phyloP scores from a whole-genome alignment of 768 basidiomycete genomes.

The Podaxis sp. region DNA sequence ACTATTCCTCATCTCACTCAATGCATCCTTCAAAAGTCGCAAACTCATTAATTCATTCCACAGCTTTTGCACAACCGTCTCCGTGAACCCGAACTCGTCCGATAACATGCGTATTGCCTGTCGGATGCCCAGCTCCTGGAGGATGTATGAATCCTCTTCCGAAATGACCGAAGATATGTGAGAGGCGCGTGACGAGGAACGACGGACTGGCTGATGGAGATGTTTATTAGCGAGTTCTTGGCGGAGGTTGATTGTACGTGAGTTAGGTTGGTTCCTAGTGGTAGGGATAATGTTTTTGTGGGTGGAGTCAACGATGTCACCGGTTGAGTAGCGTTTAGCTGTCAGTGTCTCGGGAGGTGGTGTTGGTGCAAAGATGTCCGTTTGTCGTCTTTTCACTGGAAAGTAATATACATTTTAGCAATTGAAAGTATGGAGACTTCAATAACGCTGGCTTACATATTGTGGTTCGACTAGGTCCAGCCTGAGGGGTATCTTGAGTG shows the following conservation, averaged over 20 bases:
- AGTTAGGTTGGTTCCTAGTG: background rate
- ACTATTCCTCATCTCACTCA: conserved; percentile 36
- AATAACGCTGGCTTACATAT: background rate
- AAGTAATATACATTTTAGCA: background rate
- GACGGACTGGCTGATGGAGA: conserved; percentile 8
- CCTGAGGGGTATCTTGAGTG: background rate
- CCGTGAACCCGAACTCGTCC: conserved; percentile 42
- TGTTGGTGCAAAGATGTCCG: conserved; percentile 6
- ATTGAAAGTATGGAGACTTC: background rate
- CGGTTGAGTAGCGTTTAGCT: conserved; percentile 5
- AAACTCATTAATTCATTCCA: conserved; percentile 35
- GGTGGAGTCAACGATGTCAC: background rate
- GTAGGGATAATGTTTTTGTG: too few relatives aligned
- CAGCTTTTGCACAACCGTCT: conserved; percentile 40
- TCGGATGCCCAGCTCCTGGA: conserved; percentile 22
- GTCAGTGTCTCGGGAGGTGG: background rate
- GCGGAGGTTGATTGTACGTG: conserved; percentile 8
- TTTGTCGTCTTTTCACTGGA: background rate
- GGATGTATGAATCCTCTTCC: conserved; percentile 1
- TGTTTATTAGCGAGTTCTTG: conserved; percentile 10
- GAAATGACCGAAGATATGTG: conserved; percentile 3
- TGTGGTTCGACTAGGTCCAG: conserved; percentile 3
- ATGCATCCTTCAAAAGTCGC: conserved; percentile 34
- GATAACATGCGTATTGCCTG: conserved; percentile 40
- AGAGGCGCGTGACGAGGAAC: background rate